These are phyloP conservation scores for Xylariomycetidae sp. DNA, from an alignment of 2,329 filamentous ascomycete species.

Conservation along the genomic window DNA sequence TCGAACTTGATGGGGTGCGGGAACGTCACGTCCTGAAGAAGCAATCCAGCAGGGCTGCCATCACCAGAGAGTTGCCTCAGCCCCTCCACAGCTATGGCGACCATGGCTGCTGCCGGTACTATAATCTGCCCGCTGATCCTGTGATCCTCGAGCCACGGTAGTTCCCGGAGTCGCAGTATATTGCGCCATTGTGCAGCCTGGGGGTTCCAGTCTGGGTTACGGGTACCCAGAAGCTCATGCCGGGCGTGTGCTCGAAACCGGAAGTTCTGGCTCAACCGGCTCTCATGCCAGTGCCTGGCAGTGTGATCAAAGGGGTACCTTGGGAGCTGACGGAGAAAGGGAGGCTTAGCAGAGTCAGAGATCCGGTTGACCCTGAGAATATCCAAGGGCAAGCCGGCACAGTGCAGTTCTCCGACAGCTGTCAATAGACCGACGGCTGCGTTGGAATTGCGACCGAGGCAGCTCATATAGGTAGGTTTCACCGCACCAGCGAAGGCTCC, in stretches of 20 bases:
- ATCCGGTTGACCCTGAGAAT: constrained; percentile 1
- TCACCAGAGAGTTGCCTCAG: constrained; percentile 1
- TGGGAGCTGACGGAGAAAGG: background rate
- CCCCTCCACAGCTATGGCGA: constrained; percentile 7
- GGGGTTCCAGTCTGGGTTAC: constrained; percentile 9
- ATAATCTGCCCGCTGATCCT: constrained; percentile 4
- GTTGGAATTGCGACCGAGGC: background rate
- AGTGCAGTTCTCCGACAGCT: constrained; percentile 1
- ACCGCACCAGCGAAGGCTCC: background rate
- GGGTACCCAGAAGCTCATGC: constrained; percentile 6
- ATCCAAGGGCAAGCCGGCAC: constrained; percentile 1
- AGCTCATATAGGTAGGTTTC: background rate
- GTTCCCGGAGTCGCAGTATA: constrained; percentile 4
- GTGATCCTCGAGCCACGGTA: constrained; percentile 10
- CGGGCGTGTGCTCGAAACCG: constrained; percentile 2
- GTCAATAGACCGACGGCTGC: background rate
- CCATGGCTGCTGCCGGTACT: constrained; percentile 8
- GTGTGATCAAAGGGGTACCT: constrained; percentile 4
- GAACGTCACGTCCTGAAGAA: background rate
- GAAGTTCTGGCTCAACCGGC: constrained; percentile 3
- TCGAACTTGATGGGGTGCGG: constrained; percentile 3
- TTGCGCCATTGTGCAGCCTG: constrained; percentile 11
- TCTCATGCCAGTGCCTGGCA: constrained; percentile 3
- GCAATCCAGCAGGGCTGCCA: background rate
- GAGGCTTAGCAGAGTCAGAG: background rate